Percentiles rank a stretch among this genome's conserved stretches.
Evolutionary conservation across 768 basidiomycete species (phyloP).

Genomic region (Tephrocybe sp.): DNA sequence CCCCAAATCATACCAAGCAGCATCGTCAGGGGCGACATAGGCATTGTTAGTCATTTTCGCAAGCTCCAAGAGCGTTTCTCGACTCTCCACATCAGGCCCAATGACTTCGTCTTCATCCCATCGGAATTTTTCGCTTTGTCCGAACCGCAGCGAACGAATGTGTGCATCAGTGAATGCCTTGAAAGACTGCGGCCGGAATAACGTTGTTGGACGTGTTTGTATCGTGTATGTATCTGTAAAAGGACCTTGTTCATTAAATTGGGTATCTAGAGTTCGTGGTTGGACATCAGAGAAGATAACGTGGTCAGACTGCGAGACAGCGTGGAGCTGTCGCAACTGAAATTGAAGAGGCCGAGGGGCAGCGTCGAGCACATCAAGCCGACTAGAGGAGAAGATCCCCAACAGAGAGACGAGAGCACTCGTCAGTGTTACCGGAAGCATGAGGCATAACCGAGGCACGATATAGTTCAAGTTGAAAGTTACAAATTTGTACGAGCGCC

Average conservation of each 20-base stretch:
- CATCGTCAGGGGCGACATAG: conserved; percentile 64
- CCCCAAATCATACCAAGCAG: conserved; percentile 77
- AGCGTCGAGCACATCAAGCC: not conserved
- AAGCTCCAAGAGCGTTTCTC: conserved; percentile 74
- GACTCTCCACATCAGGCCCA: conserved; percentile 75
- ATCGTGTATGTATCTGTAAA: conserved; percentile 34
- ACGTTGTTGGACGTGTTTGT: conserved; percentile 33
- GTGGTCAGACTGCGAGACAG: conserved; percentile 46
- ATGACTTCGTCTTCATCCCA: conserved; percentile 80
- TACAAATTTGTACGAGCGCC: not conserved
- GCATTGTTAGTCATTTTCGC: conserved; percentile 98
- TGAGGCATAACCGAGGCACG: conserved; percentile 37
- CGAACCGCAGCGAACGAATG: conserved; percentile 42
- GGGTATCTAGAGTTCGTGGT: conserved; percentile 11
- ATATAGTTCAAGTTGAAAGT: not conserved
- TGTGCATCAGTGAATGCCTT: conserved; percentile 42
- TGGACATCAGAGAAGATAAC: conserved; percentile 57
- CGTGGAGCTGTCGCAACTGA: conserved; percentile 63
- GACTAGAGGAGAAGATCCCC: conserved; percentile 22
- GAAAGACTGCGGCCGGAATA: conserved; percentile 51
- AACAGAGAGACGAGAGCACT: conserved; percentile 47
- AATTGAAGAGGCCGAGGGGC: conserved; percentile 36
- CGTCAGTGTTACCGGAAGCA: conserved; percentile 49
- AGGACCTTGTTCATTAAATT: conserved; percentile 1
- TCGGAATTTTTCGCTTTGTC: conserved; percentile 42